Evolutionary conservation across 768 basidiomycete species (phyloP).

Genomic region (Macrolepiota fuliginosa): DNA sequence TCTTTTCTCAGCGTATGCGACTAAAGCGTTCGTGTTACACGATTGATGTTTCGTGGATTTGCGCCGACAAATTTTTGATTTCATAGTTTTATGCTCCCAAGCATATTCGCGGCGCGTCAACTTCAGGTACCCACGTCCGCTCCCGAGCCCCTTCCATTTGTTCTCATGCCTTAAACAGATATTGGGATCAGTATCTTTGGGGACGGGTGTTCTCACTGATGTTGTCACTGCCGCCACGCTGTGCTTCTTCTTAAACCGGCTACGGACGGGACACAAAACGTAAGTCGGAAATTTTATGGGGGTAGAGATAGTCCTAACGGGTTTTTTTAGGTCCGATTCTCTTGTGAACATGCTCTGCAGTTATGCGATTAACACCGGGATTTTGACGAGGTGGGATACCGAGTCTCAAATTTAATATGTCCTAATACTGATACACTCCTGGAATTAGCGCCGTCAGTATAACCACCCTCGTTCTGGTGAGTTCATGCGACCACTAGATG

Average conservation of each 20-base stretch:
- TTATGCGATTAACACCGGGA: slow-evolving; percentile 68
- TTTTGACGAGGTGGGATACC: slow-evolving; percentile 49
- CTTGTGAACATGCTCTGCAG: slow-evolving; percentile 53
- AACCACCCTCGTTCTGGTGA: slow-evolving; percentile 53
- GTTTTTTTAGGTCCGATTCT: slow-evolving; percentile 47
- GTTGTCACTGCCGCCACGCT: slow-evolving; percentile 55
- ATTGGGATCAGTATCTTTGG: slow-evolving; percentile 51
- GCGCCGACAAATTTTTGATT: not conserved
- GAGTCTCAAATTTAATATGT: not conserved
- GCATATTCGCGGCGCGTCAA: slow-evolving; percentile 37
- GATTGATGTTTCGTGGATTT: not conserved
- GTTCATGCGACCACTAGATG: slow-evolving; percentile 16
- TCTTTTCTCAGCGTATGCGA: not conserved
- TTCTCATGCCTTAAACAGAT: slow-evolving; percentile 26
- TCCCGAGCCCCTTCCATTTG: not conserved
- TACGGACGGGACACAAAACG: slow-evolving; percentile 53
- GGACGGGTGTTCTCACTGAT: slow-evolving; percentile 54
- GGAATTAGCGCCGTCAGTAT: slow-evolving; percentile 39
- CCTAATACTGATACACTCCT: slow-evolving; percentile 5
- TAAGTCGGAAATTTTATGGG: slow-evolving; percentile 24
- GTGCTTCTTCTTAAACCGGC: slow-evolving; percentile 55
- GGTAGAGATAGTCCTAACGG: not conserved
- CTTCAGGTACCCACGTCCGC: slow-evolving; percentile 39
- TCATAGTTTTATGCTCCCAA: slow-evolving; percentile 36
- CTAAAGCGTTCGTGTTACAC: slow-evolving; percentile 7